Base-by-base conservation (phyloP, 2,329 filamentous ascomycete species). In the Fusarium sp. region DNA sequence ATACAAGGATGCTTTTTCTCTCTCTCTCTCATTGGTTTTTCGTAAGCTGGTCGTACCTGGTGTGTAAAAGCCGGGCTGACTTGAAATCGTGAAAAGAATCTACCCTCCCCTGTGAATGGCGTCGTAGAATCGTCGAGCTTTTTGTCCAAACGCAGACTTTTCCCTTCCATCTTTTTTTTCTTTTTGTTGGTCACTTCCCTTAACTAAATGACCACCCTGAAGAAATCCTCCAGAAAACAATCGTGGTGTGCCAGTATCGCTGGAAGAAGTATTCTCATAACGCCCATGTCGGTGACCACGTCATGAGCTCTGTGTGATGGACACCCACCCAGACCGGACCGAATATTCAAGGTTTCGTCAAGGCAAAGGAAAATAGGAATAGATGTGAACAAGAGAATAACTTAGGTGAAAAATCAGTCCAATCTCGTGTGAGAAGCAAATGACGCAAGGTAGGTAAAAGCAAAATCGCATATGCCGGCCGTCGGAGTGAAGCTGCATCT, bases 401-500 rank as follows among this genome's bases (percentile, higher is more conserved):
- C 20, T 20, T 14, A 52, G 34, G 37, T 35, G 68, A 41, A 61
- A 50, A 43, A 41, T 73, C 35, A 20, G 25, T 76, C 39, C 64
- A 66, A 65, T 63, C 54, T 72, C 58, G 65, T 27, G 67, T 63
- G 37, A 50, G 59, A 65, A 66, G 56, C 30, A 67, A 60, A 35
- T 58, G 57, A 39, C 43, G 34, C 35, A 67, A 52, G 32, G 9
- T 20, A 30, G 45, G 45, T 20, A 27, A 48, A 66, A 63, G 16
- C 27, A 37, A 45, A 61, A 32, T 50, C 68, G 60, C 62, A 72
- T 70, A 61, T 70, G 62, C 52, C 61, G 68, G 70, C 67, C 76
- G 64, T 74, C 56, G 54, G 67, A 74, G 61, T 74, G 57, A 76
- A 70, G 62, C 72, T 66, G 67, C 71, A 71, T 79, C 77, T 79